A percentile compares a stretch with the other conserved stretches of the same genome.
phyloP scores from a whole-genome alignment of 768 basidiomycete species.

The Lepiota brunneoincarnata region DNA sequence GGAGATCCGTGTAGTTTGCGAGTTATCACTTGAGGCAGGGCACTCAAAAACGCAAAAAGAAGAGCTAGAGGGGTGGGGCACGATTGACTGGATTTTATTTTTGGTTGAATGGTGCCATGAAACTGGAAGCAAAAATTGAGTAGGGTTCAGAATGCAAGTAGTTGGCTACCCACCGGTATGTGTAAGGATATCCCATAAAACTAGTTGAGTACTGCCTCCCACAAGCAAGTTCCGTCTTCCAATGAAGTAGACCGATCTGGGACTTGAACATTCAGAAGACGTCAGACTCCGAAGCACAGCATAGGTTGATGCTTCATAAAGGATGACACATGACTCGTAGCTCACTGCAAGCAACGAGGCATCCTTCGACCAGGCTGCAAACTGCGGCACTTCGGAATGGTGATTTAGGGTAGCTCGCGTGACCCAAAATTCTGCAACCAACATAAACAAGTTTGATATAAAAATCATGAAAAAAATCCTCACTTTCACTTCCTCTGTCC shows the following conservation, averaged over 20 bases:
- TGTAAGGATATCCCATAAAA: conserved; percentile 72
- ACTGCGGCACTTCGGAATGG: conserved; percentile 62
- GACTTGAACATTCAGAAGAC: conserved; percentile 47
- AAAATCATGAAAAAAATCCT: conserved; percentile 30
- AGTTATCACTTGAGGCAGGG: conserved; percentile 23
- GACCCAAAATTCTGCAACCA: conserved; percentile 68
- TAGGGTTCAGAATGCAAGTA: background rate
- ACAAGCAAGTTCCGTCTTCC: conserved; percentile 71
- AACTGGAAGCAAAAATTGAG: conserved; percentile 37
- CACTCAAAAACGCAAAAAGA: conserved; percentile 58
- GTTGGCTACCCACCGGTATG: conserved; percentile 48
- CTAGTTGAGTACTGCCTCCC: conserved; percentile 43
- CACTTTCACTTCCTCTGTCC: conserved; percentile 31
- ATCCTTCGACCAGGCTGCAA: conserved; percentile 80
- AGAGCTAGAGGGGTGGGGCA: conserved; percentile 55
- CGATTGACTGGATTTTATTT: conserved; percentile 38
- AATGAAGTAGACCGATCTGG: conserved; percentile 57
- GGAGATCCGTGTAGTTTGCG: conserved; percentile 36
- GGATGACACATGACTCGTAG: conserved; percentile 59
- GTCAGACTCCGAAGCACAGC: conserved; percentile 58
- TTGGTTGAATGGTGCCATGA: conserved; percentile 50
- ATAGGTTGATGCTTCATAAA: conserved; percentile 73
- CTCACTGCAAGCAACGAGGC: conserved; percentile 80
- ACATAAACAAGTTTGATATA: conserved; percentile 5
- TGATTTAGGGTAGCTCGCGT: conserved; percentile 69